phyloP scores from a whole-genome alignment of 2,329 filamentous ascomycete genomes.

The Fusarium virguliforme region DNA sequence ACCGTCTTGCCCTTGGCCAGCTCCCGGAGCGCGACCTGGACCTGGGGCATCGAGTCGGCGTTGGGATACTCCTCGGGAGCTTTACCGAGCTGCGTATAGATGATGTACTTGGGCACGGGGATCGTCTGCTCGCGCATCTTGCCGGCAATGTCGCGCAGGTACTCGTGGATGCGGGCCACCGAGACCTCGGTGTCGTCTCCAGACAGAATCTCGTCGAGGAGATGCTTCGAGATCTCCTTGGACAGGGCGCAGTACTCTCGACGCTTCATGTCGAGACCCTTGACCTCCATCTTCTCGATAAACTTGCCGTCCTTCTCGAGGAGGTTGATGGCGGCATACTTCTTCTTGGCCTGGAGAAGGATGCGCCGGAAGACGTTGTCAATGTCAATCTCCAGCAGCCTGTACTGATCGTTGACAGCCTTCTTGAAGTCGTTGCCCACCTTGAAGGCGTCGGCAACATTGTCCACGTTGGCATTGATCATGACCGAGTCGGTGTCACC shows the following conservation, averaged over 20 bases:
- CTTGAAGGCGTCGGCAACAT: slow-evolving; percentile 89
- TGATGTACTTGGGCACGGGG: slow-evolving; percentile 91
- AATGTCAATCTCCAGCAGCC: slow-evolving; percentile 95
- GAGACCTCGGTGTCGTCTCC: slow-evolving; percentile 93
- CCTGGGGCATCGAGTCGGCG: slow-evolving; percentile 94
- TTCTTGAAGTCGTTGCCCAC: slow-evolving; percentile 96
- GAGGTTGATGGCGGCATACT: slow-evolving; percentile 97
- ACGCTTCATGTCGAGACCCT: slow-evolving; percentile 97
- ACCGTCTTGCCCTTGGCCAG: slow-evolving; percentile 89
- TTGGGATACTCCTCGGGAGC: slow-evolving; percentile 94
- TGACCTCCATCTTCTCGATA: slow-evolving; percentile 95
- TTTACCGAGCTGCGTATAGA: slow-evolving; percentile 98
- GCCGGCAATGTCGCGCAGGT: slow-evolving; percentile 85
- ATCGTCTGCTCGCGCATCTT: slow-evolving; percentile 89
- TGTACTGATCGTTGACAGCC: slow-evolving; percentile 94
- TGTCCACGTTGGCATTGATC: slow-evolving; percentile 99
- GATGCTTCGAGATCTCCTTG: slow-evolving; percentile 91
- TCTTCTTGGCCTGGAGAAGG: slow-evolving; percentile 97
- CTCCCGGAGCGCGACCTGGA: slow-evolving; percentile 93
- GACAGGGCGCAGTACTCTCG: slow-evolving; percentile 97
- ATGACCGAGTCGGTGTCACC: slow-evolving; percentile 99
- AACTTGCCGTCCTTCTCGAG: slow-evolving; percentile 91
- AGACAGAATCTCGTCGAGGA: slow-evolving; percentile 95
- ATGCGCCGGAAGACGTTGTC: slow-evolving; percentile 97
- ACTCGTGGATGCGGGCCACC: slow-evolving; percentile 92